phyloP scores from a whole-genome alignment of 2,329 filamentous ascomycete genomes.

The Nannizzia gypsea region DNA sequence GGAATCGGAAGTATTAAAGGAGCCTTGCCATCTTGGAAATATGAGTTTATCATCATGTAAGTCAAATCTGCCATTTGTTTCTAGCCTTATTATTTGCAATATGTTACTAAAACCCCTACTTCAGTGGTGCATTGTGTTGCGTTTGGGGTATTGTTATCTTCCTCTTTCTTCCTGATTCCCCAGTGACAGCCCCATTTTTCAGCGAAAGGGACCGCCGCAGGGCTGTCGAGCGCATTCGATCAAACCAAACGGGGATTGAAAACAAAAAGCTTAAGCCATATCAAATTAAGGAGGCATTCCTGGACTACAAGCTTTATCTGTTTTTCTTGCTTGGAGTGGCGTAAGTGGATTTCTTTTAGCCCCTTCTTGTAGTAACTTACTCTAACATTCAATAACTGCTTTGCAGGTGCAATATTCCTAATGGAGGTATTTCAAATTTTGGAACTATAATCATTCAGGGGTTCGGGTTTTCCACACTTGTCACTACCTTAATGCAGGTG shows the following conservation, averaged over 20 bases:
- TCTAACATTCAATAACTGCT: not conserved
- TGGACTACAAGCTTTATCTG: constrained; percentile 48
- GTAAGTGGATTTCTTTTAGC: constrained; percentile 7
- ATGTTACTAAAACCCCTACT: not conserved
- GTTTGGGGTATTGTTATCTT: constrained; percentile 49
- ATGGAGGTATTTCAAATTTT: constrained; percentile 49
- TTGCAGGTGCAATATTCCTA: constrained; percentile 35
- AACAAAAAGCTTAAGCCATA: constrained; percentile 45
- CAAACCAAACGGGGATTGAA: constrained; percentile 49
- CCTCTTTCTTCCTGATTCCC: constrained; percentile 47
- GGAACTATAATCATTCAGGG: constrained; percentile 48
- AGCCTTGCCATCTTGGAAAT: constrained; percentile 50
- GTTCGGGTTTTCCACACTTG: constrained; percentile 44
- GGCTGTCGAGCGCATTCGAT: constrained; percentile 43
- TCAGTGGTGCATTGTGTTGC: constrained; percentile 42
- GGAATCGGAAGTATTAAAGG: constrained; percentile 50
- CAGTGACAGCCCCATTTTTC: constrained; percentile 43
- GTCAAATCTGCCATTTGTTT: not conserved
- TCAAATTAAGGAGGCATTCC: constrained; percentile 46
- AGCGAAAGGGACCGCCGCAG: constrained; percentile 42
- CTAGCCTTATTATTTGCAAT: too few species aligned
- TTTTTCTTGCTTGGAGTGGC: constrained; percentile 44
- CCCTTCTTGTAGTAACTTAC: not conserved
- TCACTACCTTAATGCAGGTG: constrained; percentile 43
- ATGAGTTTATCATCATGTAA: constrained; percentile 55